Evolutionary conservation across 1,139 yeast species (phyloP), one percentile per base, ranked within the genome.

Genomic region (Sugiyamaella pinicola): DNA sequence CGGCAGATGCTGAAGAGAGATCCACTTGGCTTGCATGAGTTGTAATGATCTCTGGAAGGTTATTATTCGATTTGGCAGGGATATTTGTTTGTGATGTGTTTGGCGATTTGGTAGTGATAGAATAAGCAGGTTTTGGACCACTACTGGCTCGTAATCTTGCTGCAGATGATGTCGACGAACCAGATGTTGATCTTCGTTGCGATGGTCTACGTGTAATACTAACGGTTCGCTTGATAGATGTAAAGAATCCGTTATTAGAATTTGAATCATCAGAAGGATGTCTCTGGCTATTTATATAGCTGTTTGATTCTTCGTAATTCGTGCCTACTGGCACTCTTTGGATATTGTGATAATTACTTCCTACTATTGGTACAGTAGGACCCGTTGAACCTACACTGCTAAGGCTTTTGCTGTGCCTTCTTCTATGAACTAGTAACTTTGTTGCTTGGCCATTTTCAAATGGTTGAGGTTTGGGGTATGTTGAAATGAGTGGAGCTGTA

Each of bases 401-500:
- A 47, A 66, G 65, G 47, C 75, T 67, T 55, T 66, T 70, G 50
- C 67, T 62, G 51, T 67, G 70, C 12, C 61, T 58, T 31, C 69
- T 43, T 15, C 59, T 54, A 49, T 61, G 65, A 37, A 35, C 53
- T 4, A 41, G 45, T 31, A 35, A 47, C 22, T 34, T 45, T 19
- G 19, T 38, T 17, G 42, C 13, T 18, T 17, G 18, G 12, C 18
- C 17, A 13, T 38, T 38, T 4, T 46, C 28, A 24, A 38, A 8
- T 33, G 49, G 8, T 13, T 13, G 9, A 33, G 43, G 10, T 21
- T 22, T 15, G 17, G 15, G 46, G 22, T 26, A 22, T 35, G 22
- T 9, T 17, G 19, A 22, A 24, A 10, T 8, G 10, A 12, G 9
- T 8, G 18, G 6, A 3, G 17, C 13, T 12, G 35, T 13, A n/a